A percentile compares a stretch with the other conserved stretches of the same genome.
These are phyloP conservation scores for Omphalotus guepiniiformis DNA, from an alignment of 768 basidiomycete species.

Conservation along the genomic window DNA sequence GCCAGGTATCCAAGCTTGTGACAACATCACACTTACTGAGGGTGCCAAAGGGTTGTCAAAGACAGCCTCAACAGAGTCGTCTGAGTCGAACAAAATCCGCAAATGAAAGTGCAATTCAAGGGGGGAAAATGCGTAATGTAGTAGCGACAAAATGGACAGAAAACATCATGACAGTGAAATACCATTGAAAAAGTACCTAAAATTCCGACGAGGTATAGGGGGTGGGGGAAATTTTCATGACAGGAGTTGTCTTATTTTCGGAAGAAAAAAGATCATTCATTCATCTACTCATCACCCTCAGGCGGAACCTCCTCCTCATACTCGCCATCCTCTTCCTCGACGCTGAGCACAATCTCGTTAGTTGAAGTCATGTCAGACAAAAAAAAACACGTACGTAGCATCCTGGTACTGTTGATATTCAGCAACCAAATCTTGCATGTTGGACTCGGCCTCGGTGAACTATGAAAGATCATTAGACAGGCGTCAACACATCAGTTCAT, in stretches of 20 bases:
- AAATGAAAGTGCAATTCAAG: conserved; percentile 4
- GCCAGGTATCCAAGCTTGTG: too few species aligned
- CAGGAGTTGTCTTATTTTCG: conserved; percentile 12
- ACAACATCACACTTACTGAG: too few species aligned
- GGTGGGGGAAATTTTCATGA: conserved; percentile 8
- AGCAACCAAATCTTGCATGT: conserved; percentile 98
- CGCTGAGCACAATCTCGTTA: conserved; percentile 37
- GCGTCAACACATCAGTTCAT: not conserved
- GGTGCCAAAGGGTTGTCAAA: too few species aligned
- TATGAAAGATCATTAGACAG: conserved; percentile 19
- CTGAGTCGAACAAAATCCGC: too few species aligned
- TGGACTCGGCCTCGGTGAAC: conserved; percentile 98
- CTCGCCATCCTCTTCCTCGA: conserved; percentile 84
- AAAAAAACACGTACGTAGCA: conserved; percentile 63
- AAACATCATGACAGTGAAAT: conserved; percentile 8
- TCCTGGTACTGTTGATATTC: conserved; percentile 98
- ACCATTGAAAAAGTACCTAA: conserved; percentile 9
- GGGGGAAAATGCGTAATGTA: conserved; percentile 27
- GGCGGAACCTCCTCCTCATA: conserved; percentile 74
- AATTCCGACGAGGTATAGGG: conserved; percentile 8
- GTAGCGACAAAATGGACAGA: conserved; percentile 15
- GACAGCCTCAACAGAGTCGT: too few species aligned
- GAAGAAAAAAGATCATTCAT: conserved; percentile 11
- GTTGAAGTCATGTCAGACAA: not conserved
- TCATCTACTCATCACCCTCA: conserved; percentile 57